Evolutionary conservation across 306 rosid species (phyloP).

Genomic region (Cucumis cinereus): DNA sequence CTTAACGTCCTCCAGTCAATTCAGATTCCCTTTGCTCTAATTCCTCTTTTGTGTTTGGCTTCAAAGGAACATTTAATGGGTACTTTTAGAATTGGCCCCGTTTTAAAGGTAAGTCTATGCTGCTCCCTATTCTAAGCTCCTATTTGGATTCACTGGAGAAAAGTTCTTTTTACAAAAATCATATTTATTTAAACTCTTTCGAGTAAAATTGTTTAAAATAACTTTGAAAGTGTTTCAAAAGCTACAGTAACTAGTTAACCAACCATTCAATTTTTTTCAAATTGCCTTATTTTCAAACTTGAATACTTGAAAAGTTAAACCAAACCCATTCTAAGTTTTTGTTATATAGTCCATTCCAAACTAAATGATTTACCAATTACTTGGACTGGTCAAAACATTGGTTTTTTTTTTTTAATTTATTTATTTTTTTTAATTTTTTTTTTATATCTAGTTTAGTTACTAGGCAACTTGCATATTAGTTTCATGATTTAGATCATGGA

Average conservation of each 20-base stretch:
- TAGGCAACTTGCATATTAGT: neutral
- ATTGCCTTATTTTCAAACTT: no score
- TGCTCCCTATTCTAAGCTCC: neutral
- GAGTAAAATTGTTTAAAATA: no score
- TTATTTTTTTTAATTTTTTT: no score
- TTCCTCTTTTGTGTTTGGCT: constrained; percentile 87
- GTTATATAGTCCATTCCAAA: neutral
- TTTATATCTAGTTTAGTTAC: neutral
- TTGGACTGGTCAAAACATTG: neutral
- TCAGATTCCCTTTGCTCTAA: constrained; percentile 94
- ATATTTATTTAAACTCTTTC: no score
- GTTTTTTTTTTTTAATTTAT: neutral
- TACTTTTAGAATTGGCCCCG: constrained; percentile 58
- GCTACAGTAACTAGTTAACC: no score
- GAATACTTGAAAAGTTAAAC: no score
- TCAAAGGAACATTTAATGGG: constrained; percentile 94
- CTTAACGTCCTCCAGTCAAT: constrained; percentile 94
- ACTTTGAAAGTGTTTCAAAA: no score
- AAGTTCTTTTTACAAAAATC: no score
- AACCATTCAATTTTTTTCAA: no score
- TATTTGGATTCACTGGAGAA: no score
- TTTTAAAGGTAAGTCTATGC: constrained; percentile 49
- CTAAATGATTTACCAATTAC: neutral
- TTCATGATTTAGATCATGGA: neutral
- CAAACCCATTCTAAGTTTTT: neutral